phyloP scores from a whole-genome alignment of 257 asterid genomes.

The Mitragyna speciosa region DNA sequence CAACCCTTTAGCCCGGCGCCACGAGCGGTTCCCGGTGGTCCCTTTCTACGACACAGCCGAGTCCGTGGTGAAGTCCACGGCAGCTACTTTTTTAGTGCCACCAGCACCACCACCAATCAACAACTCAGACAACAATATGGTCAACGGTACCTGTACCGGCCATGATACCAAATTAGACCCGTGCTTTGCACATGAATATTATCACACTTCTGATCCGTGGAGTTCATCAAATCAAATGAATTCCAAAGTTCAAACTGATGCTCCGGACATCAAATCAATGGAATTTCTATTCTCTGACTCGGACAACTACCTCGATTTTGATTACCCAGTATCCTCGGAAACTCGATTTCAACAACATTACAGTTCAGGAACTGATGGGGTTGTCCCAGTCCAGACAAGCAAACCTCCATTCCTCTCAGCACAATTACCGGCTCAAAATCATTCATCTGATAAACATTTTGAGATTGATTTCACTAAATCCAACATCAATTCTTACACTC shows the following conservation, averaged over 20 bases:
- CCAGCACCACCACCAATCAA: not conserved
- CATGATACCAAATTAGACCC: constrained; percentile 2
- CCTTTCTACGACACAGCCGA: constrained; percentile 76
- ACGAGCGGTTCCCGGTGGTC: constrained; percentile 30
- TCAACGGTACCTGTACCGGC: not conserved
- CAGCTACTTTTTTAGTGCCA: constrained; percentile 27
- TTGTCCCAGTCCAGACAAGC: constrained; percentile 66
- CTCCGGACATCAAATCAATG: constrained; percentile 51
- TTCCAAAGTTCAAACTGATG: constrained; percentile 27
- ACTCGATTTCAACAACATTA: constrained; percentile 26
- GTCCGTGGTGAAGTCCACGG: constrained; percentile 47
- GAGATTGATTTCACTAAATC: constrained; percentile 70
- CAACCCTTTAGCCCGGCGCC: constrained; percentile 76
- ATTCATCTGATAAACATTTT: constrained; percentile 47
- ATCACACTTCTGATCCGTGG: constrained; percentile 36
- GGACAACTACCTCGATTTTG: constrained; percentile 62
- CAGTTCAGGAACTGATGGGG: constrained; percentile 49
- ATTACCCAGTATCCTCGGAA: constrained; percentile 41
- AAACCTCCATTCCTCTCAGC: constrained; percentile 34
- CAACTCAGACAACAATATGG: not conserved
- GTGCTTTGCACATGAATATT: constrained; percentile 13
- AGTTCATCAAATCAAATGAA: constrained; percentile 29
- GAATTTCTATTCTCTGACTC: constrained; percentile 58
- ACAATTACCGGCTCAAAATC: constrained; percentile 21
- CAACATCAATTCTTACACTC: constrained; percentile 48